These are phyloP conservation scores for Pythium aristosporum DNA, from an alignment of 352 stramenopile species.

Conservation along the genomic window DNA sequence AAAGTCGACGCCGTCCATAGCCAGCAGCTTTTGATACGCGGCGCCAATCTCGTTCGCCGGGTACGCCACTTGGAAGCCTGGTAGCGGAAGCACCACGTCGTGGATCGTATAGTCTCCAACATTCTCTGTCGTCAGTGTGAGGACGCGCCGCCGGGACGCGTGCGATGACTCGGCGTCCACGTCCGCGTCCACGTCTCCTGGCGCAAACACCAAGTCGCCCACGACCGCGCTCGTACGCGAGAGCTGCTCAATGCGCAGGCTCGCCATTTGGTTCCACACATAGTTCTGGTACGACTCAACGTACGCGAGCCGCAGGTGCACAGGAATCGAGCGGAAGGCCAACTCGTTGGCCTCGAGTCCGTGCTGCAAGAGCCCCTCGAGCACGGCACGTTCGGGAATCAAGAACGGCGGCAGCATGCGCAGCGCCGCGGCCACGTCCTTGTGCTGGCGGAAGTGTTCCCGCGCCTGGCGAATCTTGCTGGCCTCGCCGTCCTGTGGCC, in stretches of 20 bases:
- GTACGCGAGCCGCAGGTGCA: constrained; percentile 60
- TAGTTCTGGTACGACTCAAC: constrained; percentile 91
- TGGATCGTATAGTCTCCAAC: constrained; percentile 85
- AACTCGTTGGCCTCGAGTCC: constrained; percentile 73
- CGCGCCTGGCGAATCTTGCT: constrained; percentile 76
- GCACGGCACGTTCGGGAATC: constrained; percentile 62
- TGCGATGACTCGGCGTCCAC: background rate
- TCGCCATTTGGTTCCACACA: constrained; percentile 95
- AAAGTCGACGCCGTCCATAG: constrained; percentile 38
- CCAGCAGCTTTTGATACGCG: constrained; percentile 29
- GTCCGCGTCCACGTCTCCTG: background rate
- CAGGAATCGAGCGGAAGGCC: constrained; percentile 65
- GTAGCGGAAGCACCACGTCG: constrained; percentile 94
- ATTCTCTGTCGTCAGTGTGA: constrained; percentile 84
- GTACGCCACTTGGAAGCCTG: constrained; percentile 87
- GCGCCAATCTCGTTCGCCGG: constrained; percentile 66
- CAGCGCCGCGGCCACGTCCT: constrained; percentile 72
- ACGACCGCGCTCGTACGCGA: background rate
- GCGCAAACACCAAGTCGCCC: constrained; percentile 19
- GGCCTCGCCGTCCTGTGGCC: constrained; percentile 75
- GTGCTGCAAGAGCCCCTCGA: constrained; percentile 73
- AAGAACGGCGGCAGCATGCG: constrained; percentile 80
- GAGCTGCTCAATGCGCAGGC: constrained; percentile 71
- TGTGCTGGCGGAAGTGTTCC: constrained; percentile 82
- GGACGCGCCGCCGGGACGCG: constrained; percentile 29